Base-by-base conservation (phyloP, 495 filamentous ascomycete genomes). In the Thermothielavioides terrestris region DNA sequence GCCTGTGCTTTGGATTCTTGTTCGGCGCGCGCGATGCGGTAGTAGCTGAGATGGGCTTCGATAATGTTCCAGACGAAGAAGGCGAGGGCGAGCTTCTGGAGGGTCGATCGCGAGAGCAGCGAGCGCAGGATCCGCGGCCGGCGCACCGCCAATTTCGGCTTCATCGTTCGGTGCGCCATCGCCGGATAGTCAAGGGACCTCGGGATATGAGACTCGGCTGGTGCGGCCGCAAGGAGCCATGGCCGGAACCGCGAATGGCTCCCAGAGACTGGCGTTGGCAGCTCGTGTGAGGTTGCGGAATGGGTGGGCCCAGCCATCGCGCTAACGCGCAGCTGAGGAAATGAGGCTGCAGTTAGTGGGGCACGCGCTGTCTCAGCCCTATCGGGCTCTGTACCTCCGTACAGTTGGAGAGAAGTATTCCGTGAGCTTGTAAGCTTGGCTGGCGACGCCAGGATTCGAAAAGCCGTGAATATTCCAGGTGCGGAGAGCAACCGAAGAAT, bases 21-120 rank as follows among this genome's bases (percentile, higher is more conserved):
- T 20, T 61, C 56, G 27, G 63, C 50, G 32, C 52, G 60, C 14
- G 54, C 50, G 42, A 65, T 43, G 38, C 53, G 60, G 55, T 61
- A 57, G 43, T 61, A 56, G 32, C 60, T 49, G 37, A 63, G 43
- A 27, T 65, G 62, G 32, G 62, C 58, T 36, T 65, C 60, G 48
- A 65, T 27, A 28, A 65, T 38, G 28, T 53, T 51, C 60, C 60
- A 59, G 15, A 65, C 23, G 20, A 65, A 21, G 23, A 65, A 38
- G 18, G 52, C 26, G 38, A 53, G 28, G 37, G 51, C 20, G n/a
- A 63, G 42, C 43, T 63, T 65, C 20, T 49, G 49, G 21, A 63
- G 48, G 7, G 50, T 43, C 7, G 62, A 64, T 49, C 54, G 56
- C 44, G 55, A 46, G 31, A 61, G 46, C 22, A 55, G 42, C 14